Percentiles rank a stretch among this genome's conserved stretches.
Evolutionary conservation across 306 rosid genomes (phyloP).

Genomic region (Lathyrus tuberosus): DNA sequence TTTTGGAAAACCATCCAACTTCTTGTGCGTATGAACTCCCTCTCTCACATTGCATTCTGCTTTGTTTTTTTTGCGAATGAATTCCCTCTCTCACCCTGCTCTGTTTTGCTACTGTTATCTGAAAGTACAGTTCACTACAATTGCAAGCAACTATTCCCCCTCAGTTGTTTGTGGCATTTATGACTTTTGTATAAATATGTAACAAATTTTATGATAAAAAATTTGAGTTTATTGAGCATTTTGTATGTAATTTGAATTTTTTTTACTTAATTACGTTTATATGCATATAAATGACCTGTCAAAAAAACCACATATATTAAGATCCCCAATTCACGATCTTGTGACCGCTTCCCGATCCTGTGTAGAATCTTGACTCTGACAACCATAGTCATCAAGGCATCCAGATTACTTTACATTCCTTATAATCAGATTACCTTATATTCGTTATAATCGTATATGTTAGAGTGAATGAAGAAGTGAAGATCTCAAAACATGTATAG

Average conservation of each 20-base stretch:
- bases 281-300: too few species aligned
- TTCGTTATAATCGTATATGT: too few species aligned
- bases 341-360: too few species aligned
- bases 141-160: not conserved
- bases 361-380: too few species aligned
- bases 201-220: not conserved
- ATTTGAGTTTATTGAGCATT: too few species aligned
- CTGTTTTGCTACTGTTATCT: not conserved
- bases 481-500: too few species aligned
- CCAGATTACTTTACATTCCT: not conserved
- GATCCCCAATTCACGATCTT: too few species aligned
- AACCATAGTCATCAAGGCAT: slow-evolving; percentile 2
- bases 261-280: too few species aligned
- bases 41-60: not conserved
- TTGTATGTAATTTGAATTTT: too few species aligned
- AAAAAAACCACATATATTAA: too few species aligned
- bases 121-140: not conserved
- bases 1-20: not conserved
- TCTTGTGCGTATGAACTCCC: not conserved
- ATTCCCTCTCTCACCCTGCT: not conserved
- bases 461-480: too few species aligned
- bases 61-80: not conserved
- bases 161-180: not conserved
- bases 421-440: not conserved
- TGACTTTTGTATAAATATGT: not conserved